Conservation (phyloP, 108 stramenopile genomes). For the Nitzschia palea region DNA sequence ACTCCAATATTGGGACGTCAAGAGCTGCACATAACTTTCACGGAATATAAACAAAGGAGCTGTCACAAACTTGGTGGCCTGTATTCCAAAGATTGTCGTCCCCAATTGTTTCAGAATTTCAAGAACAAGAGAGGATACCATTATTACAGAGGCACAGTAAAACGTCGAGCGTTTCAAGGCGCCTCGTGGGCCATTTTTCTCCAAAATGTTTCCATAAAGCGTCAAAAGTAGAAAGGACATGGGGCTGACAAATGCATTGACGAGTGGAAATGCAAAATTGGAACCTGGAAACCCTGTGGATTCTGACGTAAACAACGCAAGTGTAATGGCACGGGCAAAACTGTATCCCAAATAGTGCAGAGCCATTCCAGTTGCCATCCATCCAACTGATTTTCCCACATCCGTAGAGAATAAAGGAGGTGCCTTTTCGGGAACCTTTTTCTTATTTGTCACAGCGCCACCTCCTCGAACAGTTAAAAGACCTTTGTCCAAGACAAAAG, state of each 20-base stretch:
- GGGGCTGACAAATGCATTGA: constrained; percentile 77
- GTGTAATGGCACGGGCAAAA: constrained; percentile 70
- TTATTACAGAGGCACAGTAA: constrained; percentile 36
- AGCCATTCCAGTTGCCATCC: constrained; percentile 78
- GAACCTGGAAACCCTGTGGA: constrained; percentile 57
- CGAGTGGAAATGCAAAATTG: constrained; percentile 67
- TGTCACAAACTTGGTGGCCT: constrained; percentile 49
- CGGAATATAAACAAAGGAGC: constrained; percentile 76
- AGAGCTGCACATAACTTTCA: constrained; percentile 76
- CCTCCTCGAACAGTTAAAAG: constrained; percentile 3
- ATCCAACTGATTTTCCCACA: constrained; percentile 45
- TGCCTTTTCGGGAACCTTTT: not conserved
- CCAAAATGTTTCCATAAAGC: constrained; percentile 53
- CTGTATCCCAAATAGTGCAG: constrained; percentile 76
- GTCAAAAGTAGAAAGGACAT: constrained; percentile 53
- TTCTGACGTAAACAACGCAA: constrained; percentile 76
- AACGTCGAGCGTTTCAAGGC: constrained; percentile 57
- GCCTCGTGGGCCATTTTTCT: constrained; percentile 59
- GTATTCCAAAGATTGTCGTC: constrained; percentile 35
- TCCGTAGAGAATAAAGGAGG: not conserved
- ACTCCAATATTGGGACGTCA: constrained; percentile 81
- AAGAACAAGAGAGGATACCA: constrained; percentile 30
- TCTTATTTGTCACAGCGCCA: not conserved
- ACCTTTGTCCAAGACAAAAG: not conserved
- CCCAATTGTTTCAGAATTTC: constrained; percentile 27